phyloP scores from a whole-genome alignment of 768 basidiomycete genomes.

The Coprinopsis sp. region DNA sequence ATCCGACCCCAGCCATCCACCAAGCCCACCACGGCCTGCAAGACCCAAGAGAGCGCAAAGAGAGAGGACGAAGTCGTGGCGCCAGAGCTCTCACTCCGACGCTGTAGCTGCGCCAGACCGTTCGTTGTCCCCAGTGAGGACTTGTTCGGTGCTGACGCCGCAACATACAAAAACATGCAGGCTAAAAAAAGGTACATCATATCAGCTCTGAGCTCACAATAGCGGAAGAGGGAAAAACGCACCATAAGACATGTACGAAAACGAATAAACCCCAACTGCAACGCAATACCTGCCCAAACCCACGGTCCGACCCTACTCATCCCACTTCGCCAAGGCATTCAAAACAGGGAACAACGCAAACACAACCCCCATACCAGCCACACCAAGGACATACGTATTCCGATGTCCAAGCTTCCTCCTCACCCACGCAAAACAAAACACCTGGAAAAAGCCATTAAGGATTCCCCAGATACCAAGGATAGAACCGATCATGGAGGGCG shows the following conservation, averaged over 20 bases:
- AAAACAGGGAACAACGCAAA: conserved; percentile 48
- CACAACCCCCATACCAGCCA: conserved; percentile 36
- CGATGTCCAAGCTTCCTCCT: conserved; percentile 47
- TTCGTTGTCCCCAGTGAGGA: conserved; percentile 58
- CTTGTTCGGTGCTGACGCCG: conserved; percentile 48
- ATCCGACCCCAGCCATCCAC: not conserved
- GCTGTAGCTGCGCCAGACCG: conserved; percentile 38
- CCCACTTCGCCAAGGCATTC: conserved; percentile 29
- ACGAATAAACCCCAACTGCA: conserved; percentile 29
- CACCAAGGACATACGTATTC: conserved; percentile 39
- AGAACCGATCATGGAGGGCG: conserved; percentile 53
- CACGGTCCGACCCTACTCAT: conserved; percentile 34
- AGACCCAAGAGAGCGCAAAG: conserved; percentile 48
- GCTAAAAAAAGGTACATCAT: conserved; percentile 30
- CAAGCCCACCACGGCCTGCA: not conserved
- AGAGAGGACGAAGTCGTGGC: conserved; percentile 51
- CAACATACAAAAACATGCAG: conserved; percentile 55
- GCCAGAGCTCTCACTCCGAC: conserved; percentile 32
- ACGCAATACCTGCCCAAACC: conserved; percentile 22
- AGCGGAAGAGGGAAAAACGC: conserved; percentile 28
- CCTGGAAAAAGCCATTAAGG: conserved; percentile 50
- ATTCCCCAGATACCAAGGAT: conserved; percentile 50
- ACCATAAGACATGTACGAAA: conserved; percentile 17
- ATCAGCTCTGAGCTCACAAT: not conserved
- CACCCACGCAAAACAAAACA: conserved; percentile 47